Evolutionary conservation across 2,329 filamentous ascomycete species (phyloP).

Genomic region (Trichoderma brevicompactum): DNA sequence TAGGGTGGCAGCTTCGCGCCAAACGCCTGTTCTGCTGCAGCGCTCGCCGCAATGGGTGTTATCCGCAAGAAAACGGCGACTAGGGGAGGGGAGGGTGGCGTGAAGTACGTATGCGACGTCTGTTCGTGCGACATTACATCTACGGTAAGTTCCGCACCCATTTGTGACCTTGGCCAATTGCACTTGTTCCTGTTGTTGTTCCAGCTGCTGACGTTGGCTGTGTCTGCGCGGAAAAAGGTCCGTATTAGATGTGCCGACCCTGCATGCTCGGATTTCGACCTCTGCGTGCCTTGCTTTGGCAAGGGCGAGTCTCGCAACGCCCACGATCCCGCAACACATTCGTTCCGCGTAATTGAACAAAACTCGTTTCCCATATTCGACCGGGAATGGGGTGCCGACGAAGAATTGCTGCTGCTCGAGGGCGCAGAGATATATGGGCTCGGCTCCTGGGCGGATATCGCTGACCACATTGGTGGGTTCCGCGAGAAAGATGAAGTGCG

Average conservation of each 20-base stretch:
- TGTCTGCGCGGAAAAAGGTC: slow-evolving; percentile 60
- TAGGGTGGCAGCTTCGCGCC: slow-evolving; percentile 27
- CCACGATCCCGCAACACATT: slow-evolving; percentile 84
- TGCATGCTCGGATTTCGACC: slow-evolving; percentile 89
- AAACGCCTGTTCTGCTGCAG: slow-evolving; percentile 20
- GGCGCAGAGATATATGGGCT: slow-evolving; percentile 95
- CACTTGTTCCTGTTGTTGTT: slow-evolving; percentile 9
- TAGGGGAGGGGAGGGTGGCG: slow-evolving; percentile 81
- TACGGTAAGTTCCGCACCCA: slow-evolving; percentile 66
- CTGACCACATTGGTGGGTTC: slow-evolving; percentile 96
- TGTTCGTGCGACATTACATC: slow-evolving; percentile 97
- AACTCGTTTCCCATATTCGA: slow-evolving; percentile 98
- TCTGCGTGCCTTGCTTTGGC: slow-evolving; percentile 94
- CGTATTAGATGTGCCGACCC: slow-evolving; percentile 88
- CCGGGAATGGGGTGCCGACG: slow-evolving; percentile 93
- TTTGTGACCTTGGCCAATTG: neutral
- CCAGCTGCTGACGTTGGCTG: slow-evolving; percentile 30
- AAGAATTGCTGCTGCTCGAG: slow-evolving; percentile 90
- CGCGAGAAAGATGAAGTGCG: slow-evolving; percentile 93
- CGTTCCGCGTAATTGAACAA: slow-evolving; percentile 94
- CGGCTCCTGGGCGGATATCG: slow-evolving; percentile 96
- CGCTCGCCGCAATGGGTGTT: slow-evolving; percentile 70
- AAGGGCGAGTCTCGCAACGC: slow-evolving; percentile 78
- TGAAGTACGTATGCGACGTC: slow-evolving; percentile 96
- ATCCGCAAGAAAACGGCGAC: slow-evolving; percentile 94